Base-by-base conservation (phyloP, 2,329 filamentous ascomycete species). In the Penicillium sp. region DNA sequence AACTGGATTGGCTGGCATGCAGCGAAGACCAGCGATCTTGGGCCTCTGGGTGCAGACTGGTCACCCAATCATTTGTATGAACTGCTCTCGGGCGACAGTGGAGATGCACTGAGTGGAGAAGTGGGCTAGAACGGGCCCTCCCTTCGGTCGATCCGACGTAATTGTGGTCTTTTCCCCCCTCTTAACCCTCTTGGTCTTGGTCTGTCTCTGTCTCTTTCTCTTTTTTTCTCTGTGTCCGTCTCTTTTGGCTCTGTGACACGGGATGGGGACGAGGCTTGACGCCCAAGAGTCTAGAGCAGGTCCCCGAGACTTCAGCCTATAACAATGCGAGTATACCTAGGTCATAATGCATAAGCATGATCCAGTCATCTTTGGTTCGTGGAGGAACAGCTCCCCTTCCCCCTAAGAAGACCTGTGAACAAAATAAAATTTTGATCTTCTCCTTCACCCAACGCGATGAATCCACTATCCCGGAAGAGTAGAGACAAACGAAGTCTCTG, bases 21-120 rank as follows among this genome's bases (percentile, higher is more conserved):
- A 56, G 49, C 39, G 33, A 45, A 26, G 21, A 50, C 56, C 49
- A 42, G 19, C 51, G 53, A 59, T 48, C 52, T 59, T 53, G 49
- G 46, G 40, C 45, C 56, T 51, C 36, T 19, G 31, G 24, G 11
- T n/a, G 11, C 31, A 37, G 18, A 39, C 53, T 43, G 49, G 40
- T 50, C 29, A 51, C 8, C 40, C 40, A 13, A 16, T 36, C 18
- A 31, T 39, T 45, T 36, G 26, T 44, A 43, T 29, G 23, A 43
- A 43, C 24, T 31, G 26, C 10, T 16, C 42, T 45, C 42, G 42
- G 42, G 33, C n/a, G 16, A 28, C 26, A 9, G 42, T 45, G 42
- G 42, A 45, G 42, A 16, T 13, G 4, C 5, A 31, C 42, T 3
- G 13, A 45, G 42, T 29, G 26, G 16, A 29, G 28, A 45, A 31